Evolutionary conservation across 345 rosid genomes (phyloP).

Genomic region (Isatis tinctoria): DNA sequence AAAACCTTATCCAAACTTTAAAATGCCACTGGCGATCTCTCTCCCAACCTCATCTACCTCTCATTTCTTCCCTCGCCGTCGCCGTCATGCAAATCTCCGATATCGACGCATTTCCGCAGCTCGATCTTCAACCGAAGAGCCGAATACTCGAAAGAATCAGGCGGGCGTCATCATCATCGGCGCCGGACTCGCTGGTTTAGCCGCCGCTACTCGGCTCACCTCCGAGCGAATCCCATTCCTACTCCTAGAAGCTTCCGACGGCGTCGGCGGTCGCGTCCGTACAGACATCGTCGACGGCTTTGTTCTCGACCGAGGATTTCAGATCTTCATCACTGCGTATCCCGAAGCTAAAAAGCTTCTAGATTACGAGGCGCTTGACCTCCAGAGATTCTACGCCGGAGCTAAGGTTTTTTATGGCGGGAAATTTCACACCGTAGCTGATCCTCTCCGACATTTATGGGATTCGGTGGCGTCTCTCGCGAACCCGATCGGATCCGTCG

Average conservation of each 20-base stretch:
- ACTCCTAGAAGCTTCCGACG: slow-evolving; percentile 77
- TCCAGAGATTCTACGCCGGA: slow-evolving; percentile 77
- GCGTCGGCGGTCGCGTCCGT: slow-evolving; percentile 84
- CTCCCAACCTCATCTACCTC: slow-evolving; percentile 31
- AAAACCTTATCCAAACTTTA: slow-evolving; percentile 21
- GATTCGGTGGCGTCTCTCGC: slow-evolving; percentile 61
- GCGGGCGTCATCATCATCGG: slow-evolving; percentile 65
- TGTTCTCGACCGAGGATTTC: slow-evolving; percentile 90
- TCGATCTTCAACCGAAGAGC: slow-evolving; percentile 1
- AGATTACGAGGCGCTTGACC: slow-evolving; percentile 48
- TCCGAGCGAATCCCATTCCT: slow-evolving; percentile 59
- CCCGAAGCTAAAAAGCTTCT: slow-evolving; percentile 85
- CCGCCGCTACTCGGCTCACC: slow-evolving; percentile 70
- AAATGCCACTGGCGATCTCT: slow-evolving; percentile 20
- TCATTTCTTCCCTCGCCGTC: slow-evolving; percentile 15
- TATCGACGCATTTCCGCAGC: background rate
- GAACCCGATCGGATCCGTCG: slow-evolving; percentile 75
- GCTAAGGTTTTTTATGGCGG: slow-evolving; percentile 61
- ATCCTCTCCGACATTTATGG: slow-evolving; percentile 71
- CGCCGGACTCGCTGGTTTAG: slow-evolving; percentile 86
- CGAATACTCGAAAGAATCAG: slow-evolving; percentile 11
- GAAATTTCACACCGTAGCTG: slow-evolving; percentile 75
- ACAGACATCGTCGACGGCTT: slow-evolving; percentile 81
- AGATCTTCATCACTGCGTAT: slow-evolving; percentile 90
- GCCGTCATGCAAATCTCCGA: background rate